Base-by-base conservation (phyloP, 345 rosid genomes). In the Rhodomyrtus tomentosa region DNA sequence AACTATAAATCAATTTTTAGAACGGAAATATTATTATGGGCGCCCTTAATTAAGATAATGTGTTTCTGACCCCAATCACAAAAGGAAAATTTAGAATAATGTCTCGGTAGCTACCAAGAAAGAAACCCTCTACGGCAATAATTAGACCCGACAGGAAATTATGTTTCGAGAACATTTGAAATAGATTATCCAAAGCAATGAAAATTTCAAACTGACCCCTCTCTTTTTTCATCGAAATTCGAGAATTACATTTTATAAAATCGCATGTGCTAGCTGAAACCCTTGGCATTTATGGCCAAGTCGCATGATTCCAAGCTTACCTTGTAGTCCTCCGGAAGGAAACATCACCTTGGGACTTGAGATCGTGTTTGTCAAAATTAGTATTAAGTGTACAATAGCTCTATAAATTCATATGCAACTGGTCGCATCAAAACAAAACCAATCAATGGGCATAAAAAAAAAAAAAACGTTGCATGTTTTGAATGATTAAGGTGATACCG, bases 401-500 rank as follows among this genome's bases (percentile, higher is more conserved):
- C 2, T 29, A 9, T 59, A 6, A 29, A 15, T 15, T 4, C 21
- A 29, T 18, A 5, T 32, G 15, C 21, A 59, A 27, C 73, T 7
- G 52, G 18, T 50, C 52, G 1, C 52, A 50, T 50, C 52, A 50
- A 29, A 29, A 29, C 73, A 6, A 59, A 59, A 59, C 21, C 21
- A 15, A 27, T 59, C 38, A 14, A 59, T 36, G 1, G 20, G 0
- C 10, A 0, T 59, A 2, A 0, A 59, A 14, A 3, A 3, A 0
- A 2, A 2, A 0, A 59, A 29, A 3, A 3, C 0, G 10, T 62
- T 20, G 5, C 5, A 0, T 15, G 5, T 58, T 58, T 58, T 0
- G 5, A 58, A 58, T 29, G 2, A 29, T 62, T 7, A 62, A 62
- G 5, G 40, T 2, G 10, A 62, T 15, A 29, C 20, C 5, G 5